Base-by-base conservation (phyloP, 1,284 basidiomycete genomes). In the Melampsora americana region DNA sequence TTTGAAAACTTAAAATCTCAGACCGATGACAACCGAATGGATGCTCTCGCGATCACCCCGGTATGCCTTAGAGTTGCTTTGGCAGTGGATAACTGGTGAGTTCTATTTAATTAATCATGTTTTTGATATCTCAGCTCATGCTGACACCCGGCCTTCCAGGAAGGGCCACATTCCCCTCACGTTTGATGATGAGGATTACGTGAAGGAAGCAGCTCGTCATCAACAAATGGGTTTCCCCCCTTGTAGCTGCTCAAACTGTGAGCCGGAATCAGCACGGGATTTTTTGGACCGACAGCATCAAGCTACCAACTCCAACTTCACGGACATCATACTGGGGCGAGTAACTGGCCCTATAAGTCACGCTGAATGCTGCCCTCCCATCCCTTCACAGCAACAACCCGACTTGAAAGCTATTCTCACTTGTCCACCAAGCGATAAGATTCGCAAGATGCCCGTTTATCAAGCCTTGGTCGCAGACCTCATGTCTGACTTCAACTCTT, bases 191-290 rank as follows among this genome's bases (percentile, higher is more conserved):
- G 12, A 16, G 5, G 2, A 12, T 1, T 60, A 60, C n/a, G 6
- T 60, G 9, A 26, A n/a, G 4, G 68, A 69, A 35, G 30, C 46
- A 2, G 32, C 39, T 44, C 30, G 32, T 12, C 35, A 69, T 3
- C 60, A 28, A 39, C 20, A 28, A 16, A n/a, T 39, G 35, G 61
- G 61, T 12, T 69, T 69, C 26, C 3, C 53, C 0, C 30, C 23
- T 18, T 69, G 68, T 20, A 2, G 60, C 42, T 69, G 68, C n/a
- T 69, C 68, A 1, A 69, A 69, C n/a, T 69, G 68, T 42, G 39
- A 12, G 28, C 62, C n/a, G 30, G 48, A 26, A n/a, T 11, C 5
- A 39, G 61, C 18, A 35, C 50, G 1, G 61, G 62, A 53, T 5
- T 72, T 26, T 23, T 64, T 23, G 11, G 46, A 28, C 32, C 23